Evolutionary conservation across 1,139 yeast genomes (phyloP), one percentile per base, ranked within the genome.

Genomic region (Zygoascus meyerae): DNA sequence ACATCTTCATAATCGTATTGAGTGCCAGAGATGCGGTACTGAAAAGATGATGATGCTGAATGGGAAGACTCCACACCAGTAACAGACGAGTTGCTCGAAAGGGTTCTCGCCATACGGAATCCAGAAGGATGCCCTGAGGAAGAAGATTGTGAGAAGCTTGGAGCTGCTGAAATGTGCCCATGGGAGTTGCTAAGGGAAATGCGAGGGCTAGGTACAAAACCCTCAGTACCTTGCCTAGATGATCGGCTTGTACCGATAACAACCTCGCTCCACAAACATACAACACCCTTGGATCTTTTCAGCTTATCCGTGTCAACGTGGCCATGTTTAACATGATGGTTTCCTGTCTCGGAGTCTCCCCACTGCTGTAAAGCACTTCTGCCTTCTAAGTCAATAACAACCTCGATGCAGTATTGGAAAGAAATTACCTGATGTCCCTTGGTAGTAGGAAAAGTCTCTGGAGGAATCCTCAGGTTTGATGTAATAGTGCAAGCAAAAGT

Each of bases 401-500:
- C 92, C 61, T 89, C 97, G 14, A 89, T 71, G 60, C 84, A 86
- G 62, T 89, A 89, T 58, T 86, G 94, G 64, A 89, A 89, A 2
- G 89, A 77, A 4, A 87, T 87, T 44, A 83, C 68, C 1, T 81
- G 81, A 50, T 86, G 79, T 1, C 86, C 86, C 35, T 77, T 74
- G 11, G 87, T 83, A 0, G 95, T 85, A 0, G 96, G 95, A 61
- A 89, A 86, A 0, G 86, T 81, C 57, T 89, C 96, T 0, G 86
- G 78, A 0, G 97, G 96, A 0, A 89, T 81, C 52, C 82, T 71
- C 18, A 89, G 66, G 41, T 78, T 77, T 1, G 90, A 78, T 34
- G 77, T 77, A 4, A 83, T 73, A 37, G 77, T 82, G 30, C 81
- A 74, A 31, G 72, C 67, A 40, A 80, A 70, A 0, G 84, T 74